These are phyloP conservation scores for Backusella psychrophila DNA, from an alignment of 192 early-diverging fungal genomes.

Conservation along the genomic window DNA sequence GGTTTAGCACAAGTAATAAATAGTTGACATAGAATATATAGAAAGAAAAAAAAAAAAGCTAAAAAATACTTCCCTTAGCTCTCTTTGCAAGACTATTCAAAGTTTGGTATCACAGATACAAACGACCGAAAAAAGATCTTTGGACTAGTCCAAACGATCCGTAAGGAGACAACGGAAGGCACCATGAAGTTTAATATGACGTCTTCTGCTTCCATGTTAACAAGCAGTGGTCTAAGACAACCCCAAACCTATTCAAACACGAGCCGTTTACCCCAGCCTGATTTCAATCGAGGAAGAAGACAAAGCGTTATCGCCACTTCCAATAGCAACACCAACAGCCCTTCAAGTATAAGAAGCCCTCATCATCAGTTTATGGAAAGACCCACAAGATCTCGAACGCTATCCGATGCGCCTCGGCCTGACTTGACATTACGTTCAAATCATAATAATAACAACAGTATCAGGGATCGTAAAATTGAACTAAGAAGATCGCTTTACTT, in stretches of 20 bases:
- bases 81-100: slow-evolving; percentile 72
- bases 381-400: slow-evolving; percentile 6
- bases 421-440: slow-evolving; percentile 6
- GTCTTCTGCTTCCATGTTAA: slow-evolving; percentile 10
- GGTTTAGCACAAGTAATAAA: slow-evolving; percentile 50
- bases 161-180: slow-evolving; percentile 29
- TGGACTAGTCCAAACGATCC: slow-evolving; percentile 28
- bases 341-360: background rate
- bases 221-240: slow-evolving; percentile 19
- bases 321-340: background rate
- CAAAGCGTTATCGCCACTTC: background rate
- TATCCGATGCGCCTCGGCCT: slow-evolving; percentile 19
- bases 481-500: slow-evolving; percentile 17
- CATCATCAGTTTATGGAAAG: background rate
- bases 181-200: slow-evolving; percentile 6
- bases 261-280: slow-evolving; percentile 13
- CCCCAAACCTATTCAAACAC: slow-evolving; percentile 10
- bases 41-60: background rate
- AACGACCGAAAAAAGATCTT: slow-evolving; percentile 57
- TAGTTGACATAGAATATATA: background rate
- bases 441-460: background rate
- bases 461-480: slow-evolving; percentile 15
- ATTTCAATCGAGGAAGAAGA: slow-evolving; percentile 10
- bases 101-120: slow-evolving; percentile 54
- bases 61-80: slow-evolving; percentile 39